Evolutionary conservation across 2,329 filamentous ascomycete species (phyloP), one percentile per base, ranked within the genome.

Genomic region (Alternaria triticina): DNA sequence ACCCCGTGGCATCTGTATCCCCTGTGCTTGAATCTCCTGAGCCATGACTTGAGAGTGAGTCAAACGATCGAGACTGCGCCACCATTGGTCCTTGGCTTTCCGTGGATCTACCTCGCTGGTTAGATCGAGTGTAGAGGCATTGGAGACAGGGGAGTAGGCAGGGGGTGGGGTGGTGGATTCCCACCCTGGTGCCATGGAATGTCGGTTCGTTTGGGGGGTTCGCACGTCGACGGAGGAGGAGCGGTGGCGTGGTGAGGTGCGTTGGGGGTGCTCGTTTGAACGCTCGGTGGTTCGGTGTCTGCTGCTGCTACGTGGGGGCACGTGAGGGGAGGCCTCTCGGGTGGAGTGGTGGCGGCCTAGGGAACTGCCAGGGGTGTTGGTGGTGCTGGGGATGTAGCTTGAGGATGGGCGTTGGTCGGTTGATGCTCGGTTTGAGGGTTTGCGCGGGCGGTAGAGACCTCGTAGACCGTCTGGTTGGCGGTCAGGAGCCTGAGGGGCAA

Each of bases 81-180:
- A 67, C 64, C 64, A 67, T 30, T 59, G 36, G 40, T 67, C 64
- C 36, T 57, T 67, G 56, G 64, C 62, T 57, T 57, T 47, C 22
- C 33, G 54, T 12, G 62, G 62, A 64, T 74, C 74, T 71, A 66
- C 36, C 30, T 71, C 69, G 7, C 69, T 65, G 36, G 67, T 71
- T 55, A 70, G 64, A 64, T 68, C 67, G 28, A 44, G 47, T 28
- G 71, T 65, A 54, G 68, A 68, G 4, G 64, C 30, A 10, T 70
- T 36, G 20, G 72, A 71, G 12, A 57, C 51, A 22, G 54, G 44
- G 43, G 54, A 45, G 36, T 40, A 40, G 15, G 57, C 61, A 12
- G 51, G 50, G 40, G 66, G 59, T 25, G 69, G 61, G 33, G 67
- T 54, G 33, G 61, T 44, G 25, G 57, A 47, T 10, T 56, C 70